These are phyloP conservation scores for Berberis vulgaris DNA, from an alignment of 164 flowering plant species.

Conservation along the genomic window DNA sequence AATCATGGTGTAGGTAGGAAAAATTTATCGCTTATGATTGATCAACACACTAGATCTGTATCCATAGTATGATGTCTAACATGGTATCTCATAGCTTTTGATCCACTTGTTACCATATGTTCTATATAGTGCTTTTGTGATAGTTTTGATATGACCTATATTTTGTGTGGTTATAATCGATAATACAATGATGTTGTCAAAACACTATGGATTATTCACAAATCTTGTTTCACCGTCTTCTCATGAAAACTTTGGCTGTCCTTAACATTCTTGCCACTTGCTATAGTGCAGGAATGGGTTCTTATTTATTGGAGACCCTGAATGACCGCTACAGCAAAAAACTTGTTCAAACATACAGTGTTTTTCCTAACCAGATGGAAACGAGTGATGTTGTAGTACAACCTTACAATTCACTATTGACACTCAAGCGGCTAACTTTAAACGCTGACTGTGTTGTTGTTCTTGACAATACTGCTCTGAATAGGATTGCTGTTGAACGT, in stretches of 20 bases:
- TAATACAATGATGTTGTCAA: no score
- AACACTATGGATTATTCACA: no score
- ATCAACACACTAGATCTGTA: no score
- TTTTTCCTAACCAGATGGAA: conserved; percentile 99
- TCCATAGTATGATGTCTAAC: no score
- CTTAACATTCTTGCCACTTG: not conserved
- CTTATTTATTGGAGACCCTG: conserved; percentile 88
- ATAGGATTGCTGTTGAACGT: conserved; percentile 95
- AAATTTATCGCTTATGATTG: no score
- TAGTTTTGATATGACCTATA: no score
- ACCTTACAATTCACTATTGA: conserved; percentile 96
- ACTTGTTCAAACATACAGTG: conserved; percentile 97
- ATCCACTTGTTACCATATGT: no score
- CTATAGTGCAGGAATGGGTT: conserved; percentile 82
- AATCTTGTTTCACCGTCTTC: not conserved
- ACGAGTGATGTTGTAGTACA: conserved; percentile 99
- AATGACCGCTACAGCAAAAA: conserved; percentile 99
- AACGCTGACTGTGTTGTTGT: conserved; percentile 99
- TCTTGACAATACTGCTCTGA: conserved; percentile 96
- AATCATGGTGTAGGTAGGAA: no score
- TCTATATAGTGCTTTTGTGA: no score
- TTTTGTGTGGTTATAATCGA: no score
- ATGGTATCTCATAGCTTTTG: no score
- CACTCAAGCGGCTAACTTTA: conserved; percentile 85
- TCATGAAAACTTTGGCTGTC: not conserved